Base-by-base conservation (phyloP, 2,329 filamentous ascomycete species). In the Pseudofabraea citricarpa region DNA sequence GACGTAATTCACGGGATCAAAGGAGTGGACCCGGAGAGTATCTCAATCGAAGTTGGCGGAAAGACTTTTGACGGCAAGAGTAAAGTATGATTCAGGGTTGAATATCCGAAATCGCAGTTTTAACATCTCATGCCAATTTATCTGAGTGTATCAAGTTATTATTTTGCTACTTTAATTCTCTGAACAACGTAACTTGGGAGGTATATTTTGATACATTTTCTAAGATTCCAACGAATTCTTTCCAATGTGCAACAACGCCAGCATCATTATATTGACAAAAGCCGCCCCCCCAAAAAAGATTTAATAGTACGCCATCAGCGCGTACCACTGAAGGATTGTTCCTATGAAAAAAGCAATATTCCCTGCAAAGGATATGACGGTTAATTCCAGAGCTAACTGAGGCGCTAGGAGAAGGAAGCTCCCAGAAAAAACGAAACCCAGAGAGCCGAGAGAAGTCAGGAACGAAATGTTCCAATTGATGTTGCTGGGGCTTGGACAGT, bases 41-140 rank as follows among this genome's bases (percentile, higher is more conserved):
- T 59, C 45, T 62, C 61, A 2, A 61, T 60, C 4, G 4, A 20
- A 20, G 9, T 18, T 36, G 33, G 33, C 3, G 19, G 21, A 40
- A 43, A 2, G 47, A 59, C 27, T 3, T 12, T 7, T 31, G 27
- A 31, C 2, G 27, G 27, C 9, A 3, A 9, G 16, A 31, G 5
- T 7, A 31, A 31, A 15, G 6, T 12, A 31, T 31, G 16, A 12
- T 15, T 31, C 9, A 31, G 26, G 6, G 6, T 6, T 9, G 5
- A 31, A n/a, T 31, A 6, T 31, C 4, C 4, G 27, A 31, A 31
- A 31, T 5, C 9, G 10, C 10, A 31, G 5, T 31, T n/a, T 31
- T 15, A 5, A 31, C 15, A 41, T n/a, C n/a, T n/a, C n/a, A n/a
- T n/a, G n/a, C n/a, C n/a, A n/a, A n/a, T n/a, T n/a, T n/a, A n/a